These are phyloP conservation scores for Mortierella antarctica DNA, from an alignment of 192 early-diverging fungal species.

Conservation along the genomic window DNA sequence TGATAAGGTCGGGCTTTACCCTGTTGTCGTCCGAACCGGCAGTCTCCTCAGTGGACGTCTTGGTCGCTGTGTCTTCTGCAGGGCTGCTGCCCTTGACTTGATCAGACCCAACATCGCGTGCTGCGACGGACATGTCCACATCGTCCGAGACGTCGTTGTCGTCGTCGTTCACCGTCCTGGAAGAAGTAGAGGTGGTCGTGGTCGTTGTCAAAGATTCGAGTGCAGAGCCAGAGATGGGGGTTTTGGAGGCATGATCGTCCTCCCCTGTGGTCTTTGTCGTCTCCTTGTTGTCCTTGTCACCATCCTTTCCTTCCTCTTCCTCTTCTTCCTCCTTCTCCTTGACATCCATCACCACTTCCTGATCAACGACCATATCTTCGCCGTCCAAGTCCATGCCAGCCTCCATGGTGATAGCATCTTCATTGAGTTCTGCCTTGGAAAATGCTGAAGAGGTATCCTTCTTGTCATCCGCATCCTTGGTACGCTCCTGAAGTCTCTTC, in stretches of 20 bases:
- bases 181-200: too few species aligned
- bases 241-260: too few species aligned
- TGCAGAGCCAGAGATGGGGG: too few species aligned
- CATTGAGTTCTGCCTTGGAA: neutral
- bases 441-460: neutral
- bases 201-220: too few species aligned
- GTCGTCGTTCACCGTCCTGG: too few species aligned
- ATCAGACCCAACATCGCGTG: too few species aligned
- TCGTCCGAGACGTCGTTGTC: too few species aligned
- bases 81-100: too few species aligned
- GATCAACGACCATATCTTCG: slow-evolving; percentile 5
- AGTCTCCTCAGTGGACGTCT: neutral
- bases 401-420: neutral
- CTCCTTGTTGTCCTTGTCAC: neutral
- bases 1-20: slow-evolving; percentile 1
- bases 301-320: neutral
- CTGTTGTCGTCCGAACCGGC: neutral
- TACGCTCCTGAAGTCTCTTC: slow-evolving; percentile 6
- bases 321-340: neutral
- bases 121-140: too few species aligned
- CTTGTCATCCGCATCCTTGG: neutral
- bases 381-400: slow-evolving; percentile 9
- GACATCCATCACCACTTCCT: slow-evolving; percentile 8
- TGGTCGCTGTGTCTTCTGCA: slow-evolving; percentile 1
- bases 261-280: too few species aligned